phyloP scores from a whole-genome alignment of 106 monocot species.

The Dendrobium officinale region DNA sequence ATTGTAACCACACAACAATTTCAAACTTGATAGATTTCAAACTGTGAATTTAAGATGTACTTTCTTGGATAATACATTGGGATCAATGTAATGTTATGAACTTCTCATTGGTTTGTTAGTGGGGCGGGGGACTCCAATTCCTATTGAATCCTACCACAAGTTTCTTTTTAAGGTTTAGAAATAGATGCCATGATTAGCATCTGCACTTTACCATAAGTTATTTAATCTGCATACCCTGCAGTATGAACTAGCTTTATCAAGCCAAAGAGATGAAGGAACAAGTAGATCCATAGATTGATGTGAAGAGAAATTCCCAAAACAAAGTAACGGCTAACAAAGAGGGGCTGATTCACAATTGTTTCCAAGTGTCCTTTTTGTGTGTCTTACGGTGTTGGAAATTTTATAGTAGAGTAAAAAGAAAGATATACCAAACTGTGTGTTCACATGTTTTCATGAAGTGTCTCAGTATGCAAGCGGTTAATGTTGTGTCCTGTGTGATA shows the following conservation, averaged over 20 bases:
- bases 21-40: background rate
- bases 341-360: background rate
- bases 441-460: no score
- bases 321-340: background rate
- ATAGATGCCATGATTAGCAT: background rate
- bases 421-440: no score
- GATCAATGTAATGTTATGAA: background rate
- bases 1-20: background rate
- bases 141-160: background rate
- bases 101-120: background rate
- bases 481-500: no score
- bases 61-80: background rate
- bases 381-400: background rate
- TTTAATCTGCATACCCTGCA: background rate
- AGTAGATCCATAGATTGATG: background rate
- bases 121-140: background rate
- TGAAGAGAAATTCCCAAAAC: background rate
- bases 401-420: background rate
- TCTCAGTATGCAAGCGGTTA: no score
- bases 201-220: background rate
- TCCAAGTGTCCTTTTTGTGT: background rate
- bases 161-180: background rate
- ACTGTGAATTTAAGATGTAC: background rate
- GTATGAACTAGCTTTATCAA: background rate
- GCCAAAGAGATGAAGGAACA: background rate